phyloP scores from a whole-genome alignment of 1,284 basidiomycete species.

The Fomitopsis betulina region DNA sequence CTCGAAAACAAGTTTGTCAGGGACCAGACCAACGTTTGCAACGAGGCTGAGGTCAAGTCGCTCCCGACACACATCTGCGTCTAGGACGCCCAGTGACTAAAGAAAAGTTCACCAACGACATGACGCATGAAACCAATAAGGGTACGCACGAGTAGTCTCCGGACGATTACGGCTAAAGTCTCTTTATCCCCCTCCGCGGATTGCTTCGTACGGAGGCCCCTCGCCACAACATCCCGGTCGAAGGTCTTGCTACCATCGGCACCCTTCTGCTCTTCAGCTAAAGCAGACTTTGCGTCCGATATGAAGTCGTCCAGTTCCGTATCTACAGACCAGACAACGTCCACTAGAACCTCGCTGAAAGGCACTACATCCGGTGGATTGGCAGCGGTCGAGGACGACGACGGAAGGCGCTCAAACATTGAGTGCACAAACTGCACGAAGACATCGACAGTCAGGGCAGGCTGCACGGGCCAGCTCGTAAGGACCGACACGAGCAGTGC shows the following conservation, averaged over 20 bases:
- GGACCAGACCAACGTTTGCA: slow-evolving; percentile 57
- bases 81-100: slow-evolving; percentile 52
- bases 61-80: slow-evolving; percentile 60
- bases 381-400: slow-evolving; percentile 45
- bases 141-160: slow-evolving; percentile 57
- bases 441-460: slow-evolving; percentile 38
- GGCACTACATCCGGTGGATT: slow-evolving; percentile 34
- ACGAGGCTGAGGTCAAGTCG: slow-evolving; percentile 64
- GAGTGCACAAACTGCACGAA: slow-evolving; percentile 62
- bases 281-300: slow-evolving; percentile 46
- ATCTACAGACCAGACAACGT: slow-evolving; percentile 77
- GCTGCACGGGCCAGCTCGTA: slow-evolving; percentile 46
- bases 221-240: slow-evolving; percentile 22
- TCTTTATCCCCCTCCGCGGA: slow-evolving; percentile 59
- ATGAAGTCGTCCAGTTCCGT: slow-evolving; percentile 68
- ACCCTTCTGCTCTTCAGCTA: slow-evolving; percentile 14
- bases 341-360: slow-evolving; percentile 68
- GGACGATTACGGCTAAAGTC: slow-evolving; percentile 53
- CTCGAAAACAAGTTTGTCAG: slow-evolving; percentile 55
- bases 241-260: slow-evolving; percentile 12
- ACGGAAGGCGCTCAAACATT: slow-evolving; percentile 56
- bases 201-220: slow-evolving; percentile 42
- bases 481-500: slow-evolving; percentile 58
- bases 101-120: not conserved
- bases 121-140: slow-evolving; percentile 5